A percentile compares a stretch with the other conserved stretches of the same genome.
Evolutionary conservation across 208 protist genomes (phyloP).

Genomic region (Giardia duodenalis): DNA sequence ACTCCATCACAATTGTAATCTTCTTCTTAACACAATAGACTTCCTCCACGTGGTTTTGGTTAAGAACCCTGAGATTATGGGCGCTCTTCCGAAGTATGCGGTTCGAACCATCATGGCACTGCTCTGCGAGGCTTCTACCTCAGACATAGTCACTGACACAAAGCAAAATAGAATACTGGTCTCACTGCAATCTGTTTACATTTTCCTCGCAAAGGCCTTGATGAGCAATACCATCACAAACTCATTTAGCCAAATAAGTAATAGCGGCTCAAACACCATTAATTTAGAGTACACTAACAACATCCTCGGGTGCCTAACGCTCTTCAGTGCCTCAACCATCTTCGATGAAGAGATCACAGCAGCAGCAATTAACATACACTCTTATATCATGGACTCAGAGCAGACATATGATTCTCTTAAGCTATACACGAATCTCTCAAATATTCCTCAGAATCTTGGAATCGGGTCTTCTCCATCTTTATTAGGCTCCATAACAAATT

Average conservation of each 20-base stretch:
- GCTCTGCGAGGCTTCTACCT: not conserved
- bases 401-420: no score
- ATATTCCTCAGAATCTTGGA: no score
- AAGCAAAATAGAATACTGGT: not conserved
- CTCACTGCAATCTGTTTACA: not conserved
- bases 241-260: not conserved
- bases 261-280: not conserved
- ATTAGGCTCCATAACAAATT: no score
- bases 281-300: not conserved
- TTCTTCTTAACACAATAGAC: not conserved
- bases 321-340: not conserved
- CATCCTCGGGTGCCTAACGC: not conserved
- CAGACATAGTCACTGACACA: not conserved
- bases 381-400: not conserved
- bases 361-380: not conserved
- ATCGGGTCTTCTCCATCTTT: no score
- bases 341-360: not conserved
- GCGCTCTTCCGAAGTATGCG: not conserved
- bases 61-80: not conserved
- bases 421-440: no score
- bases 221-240: not conserved
- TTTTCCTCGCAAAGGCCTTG: not conserved
- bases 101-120: not conserved
- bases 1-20: not conserved
- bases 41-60: not conserved